Evolutionary conservation across 2,329 filamentous ascomycete genomes (phyloP).

Genomic region (Hirsutella thompsonii): DNA sequence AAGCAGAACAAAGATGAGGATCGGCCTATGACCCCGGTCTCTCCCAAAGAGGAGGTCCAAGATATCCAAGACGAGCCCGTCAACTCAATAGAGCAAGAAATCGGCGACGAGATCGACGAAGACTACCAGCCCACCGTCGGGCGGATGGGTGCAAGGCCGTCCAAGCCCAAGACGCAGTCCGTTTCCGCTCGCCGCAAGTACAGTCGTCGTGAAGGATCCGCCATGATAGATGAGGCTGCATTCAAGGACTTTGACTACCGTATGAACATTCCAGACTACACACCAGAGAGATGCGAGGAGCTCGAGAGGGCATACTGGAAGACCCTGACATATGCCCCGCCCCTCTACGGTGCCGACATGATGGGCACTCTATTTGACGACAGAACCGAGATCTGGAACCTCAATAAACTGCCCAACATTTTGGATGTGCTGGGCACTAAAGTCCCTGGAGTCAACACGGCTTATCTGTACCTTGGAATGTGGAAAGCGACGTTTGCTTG

Average conservation of each 20-base stretch:
- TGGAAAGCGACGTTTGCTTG: conserved; percentile 99
- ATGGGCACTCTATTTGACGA: conserved; percentile 92
- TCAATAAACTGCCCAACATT: conserved; percentile 86
- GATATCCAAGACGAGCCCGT: conserved; percentile 20
- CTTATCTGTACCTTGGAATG: conserved; percentile 96
- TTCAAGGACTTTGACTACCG: conserved; percentile 88
- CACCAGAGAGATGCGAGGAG: conserved; percentile 83
- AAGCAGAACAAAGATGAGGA: conserved; percentile 32
- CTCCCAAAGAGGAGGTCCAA: conserved; percentile 29
- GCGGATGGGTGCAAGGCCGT: conserved; percentile 37
- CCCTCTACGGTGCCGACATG: conserved; percentile 93
- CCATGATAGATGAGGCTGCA: conserved; percentile 75
- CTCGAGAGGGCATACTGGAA: conserved; percentile 96
- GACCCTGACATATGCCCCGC: conserved; percentile 85
- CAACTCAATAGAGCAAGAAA: conserved; percentile 37
- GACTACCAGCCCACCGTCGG: conserved; percentile 26
- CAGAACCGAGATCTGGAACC: conserved; percentile 73
- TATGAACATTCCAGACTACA: conserved; percentile 79
- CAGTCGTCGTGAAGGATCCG: conserved; percentile 64
- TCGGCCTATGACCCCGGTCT: conserved; percentile 46
- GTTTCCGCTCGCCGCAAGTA: conserved; percentile 81
- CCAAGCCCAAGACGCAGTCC: conserved; percentile 54
- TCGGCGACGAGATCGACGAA: conserved; percentile 29
- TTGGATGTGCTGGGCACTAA: conserved; percentile 91
- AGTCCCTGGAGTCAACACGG: conserved; percentile 94